phyloP scores from a whole-genome alignment of 2,329 filamentous ascomycete species.

The Canariomyces notabilis region DNA sequence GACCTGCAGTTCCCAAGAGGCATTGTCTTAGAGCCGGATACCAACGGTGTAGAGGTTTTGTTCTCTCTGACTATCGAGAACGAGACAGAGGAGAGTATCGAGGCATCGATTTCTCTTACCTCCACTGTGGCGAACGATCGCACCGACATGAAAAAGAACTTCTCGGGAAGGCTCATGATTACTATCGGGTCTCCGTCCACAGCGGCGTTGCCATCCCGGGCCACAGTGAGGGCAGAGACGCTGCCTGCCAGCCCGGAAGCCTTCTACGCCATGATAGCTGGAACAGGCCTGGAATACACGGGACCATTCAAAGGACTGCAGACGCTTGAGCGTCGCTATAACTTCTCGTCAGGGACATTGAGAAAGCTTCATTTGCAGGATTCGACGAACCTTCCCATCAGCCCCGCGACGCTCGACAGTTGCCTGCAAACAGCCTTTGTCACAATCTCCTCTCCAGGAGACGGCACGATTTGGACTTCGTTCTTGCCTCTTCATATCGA shows the following conservation, averaged over 20 bases:
- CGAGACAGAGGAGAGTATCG: constrained; percentile 21
- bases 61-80: constrained; percentile 31
- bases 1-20: constrained; percentile 32
- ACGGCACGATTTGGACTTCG: constrained; percentile 38
- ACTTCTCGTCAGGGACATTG: constrained; percentile 33
- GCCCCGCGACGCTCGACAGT: constrained; percentile 38
- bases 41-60: constrained; percentile 33
- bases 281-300: constrained; percentile 35
- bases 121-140: constrained; percentile 32
- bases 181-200: constrained; percentile 27
- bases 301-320: constrained; percentile 35
- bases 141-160: constrained; percentile 34
- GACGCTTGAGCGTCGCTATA: constrained; percentile 32
- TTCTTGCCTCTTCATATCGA: constrained; percentile 37
- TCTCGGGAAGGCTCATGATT: constrained; percentile 30
- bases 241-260: constrained; percentile 28
- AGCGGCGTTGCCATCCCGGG: constrained; percentile 27
- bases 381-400: constrained; percentile 33
- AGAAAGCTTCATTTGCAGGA: constrained; percentile 32
- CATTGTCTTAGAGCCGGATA: constrained; percentile 31
- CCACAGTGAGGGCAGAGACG: constrained; percentile 28
- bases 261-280: constrained; percentile 40
- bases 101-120: constrained; percentile 32
- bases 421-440: constrained; percentile 40
- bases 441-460: constrained; percentile 37